Percentiles rank a stretch among this genome's conserved stretches.
phyloP scores from a whole-genome alignment of 352 stramenopile species.

The Globisporangium acanthophoron region DNA sequence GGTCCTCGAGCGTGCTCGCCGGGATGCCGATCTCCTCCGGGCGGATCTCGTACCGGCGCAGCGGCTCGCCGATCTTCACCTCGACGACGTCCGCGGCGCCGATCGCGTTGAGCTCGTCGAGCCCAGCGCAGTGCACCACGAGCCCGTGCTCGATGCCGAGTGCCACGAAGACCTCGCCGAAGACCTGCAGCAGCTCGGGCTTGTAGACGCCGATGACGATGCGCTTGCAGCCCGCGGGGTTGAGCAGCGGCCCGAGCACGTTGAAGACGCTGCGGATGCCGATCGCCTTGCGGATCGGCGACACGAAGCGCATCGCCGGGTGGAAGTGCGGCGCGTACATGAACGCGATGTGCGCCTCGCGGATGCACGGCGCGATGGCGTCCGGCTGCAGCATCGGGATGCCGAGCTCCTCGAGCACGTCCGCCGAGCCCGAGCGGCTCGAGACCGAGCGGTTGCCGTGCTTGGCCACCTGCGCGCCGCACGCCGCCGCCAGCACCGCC shows the following conservation, averaged over 20 bases:
- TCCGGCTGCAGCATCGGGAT: conserved; percentile 92
- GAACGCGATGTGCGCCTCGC: conserved; percentile 93
- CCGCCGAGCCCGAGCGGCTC: conserved; percentile 91
- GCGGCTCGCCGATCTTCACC: conserved; percentile 41
- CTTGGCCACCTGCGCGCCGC: conserved; percentile 94
- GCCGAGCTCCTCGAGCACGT: conserved; percentile 96
- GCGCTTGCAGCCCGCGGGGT: conserved; percentile 92
- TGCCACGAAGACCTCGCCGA: conserved; percentile 79
- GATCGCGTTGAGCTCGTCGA: conserved; percentile 99
- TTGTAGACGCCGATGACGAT: conserved; percentile 99
- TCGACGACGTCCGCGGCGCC: conserved; percentile 83
- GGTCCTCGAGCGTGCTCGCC: conserved; percentile 88
- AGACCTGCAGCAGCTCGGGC: conserved; percentile 86
- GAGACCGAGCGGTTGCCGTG: conserved; percentile 96
- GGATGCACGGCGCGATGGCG: conserved; percentile 91
- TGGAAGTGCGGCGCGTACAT: conserved; percentile 98
- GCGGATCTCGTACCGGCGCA: conserved; percentile 38
- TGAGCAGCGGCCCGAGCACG: conserved; percentile 97
- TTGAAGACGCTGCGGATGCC: conserved; percentile 97
- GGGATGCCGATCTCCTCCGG: conserved; percentile 87
- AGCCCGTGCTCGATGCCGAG: conserved; percentile 96
- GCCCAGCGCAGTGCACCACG: conserved; percentile 96
- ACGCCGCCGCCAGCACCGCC: conserved; percentile 93
- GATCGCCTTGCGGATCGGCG: conserved; percentile 94
- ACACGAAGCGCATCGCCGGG: conserved; percentile 94